Evolutionary conservation across 2,329 filamentous ascomycete genomes (phyloP), one percentile per base, ranked within the genome.

Genomic region (Colletotrichum lindemuthianum): DNA sequence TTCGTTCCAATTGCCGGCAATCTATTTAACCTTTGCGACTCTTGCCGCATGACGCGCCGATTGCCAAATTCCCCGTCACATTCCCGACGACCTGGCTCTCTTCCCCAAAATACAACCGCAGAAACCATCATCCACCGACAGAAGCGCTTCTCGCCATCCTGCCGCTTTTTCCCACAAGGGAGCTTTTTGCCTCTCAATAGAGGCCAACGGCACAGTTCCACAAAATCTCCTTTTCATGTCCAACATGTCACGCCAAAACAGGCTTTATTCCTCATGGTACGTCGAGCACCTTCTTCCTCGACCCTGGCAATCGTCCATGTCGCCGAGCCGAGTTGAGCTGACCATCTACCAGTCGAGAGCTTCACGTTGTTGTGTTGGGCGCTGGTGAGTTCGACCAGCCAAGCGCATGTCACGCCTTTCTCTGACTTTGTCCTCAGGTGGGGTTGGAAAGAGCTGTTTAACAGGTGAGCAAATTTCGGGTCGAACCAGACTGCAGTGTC

Each of bases 391-490:
- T 57, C 55, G 52, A 33, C 52, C 34, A 34, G 15, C 36, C 55
- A 66, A 15, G 41, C 32, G 16, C 54, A 65, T 52, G 50, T 68
- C 60, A 48, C 53, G 60, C 63, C 51, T 50, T 65, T 59, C 51
- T 55, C 67, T 69, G 59, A 66, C 66, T 16, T 45, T 64, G 56
- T 68, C 56, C 68, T 66, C 69, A 70, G 65, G 93, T 79, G 93
- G 93, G 76, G 93, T 97, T 74, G 93, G 93, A 67, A 97, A 97
- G 80, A 96, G 92, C 77, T 96, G 93, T 83, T 83, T 97, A 71
- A 97, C 93, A 77, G 92, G 92, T 96, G 83, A 76, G 63, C 37
- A 43, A 13, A 16, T 53, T 44, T 34, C 13, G 41, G 40, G n/a
- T 24, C 12, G 36, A 16, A 32, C 24, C 24, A 24, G 24, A 24